A percentile compares a stretch with the other conserved stretches of the same genome.
Evolutionary conservation across 164 flowering plant species (phyloP).

Genomic region (Berberis vulgaris): DNA sequence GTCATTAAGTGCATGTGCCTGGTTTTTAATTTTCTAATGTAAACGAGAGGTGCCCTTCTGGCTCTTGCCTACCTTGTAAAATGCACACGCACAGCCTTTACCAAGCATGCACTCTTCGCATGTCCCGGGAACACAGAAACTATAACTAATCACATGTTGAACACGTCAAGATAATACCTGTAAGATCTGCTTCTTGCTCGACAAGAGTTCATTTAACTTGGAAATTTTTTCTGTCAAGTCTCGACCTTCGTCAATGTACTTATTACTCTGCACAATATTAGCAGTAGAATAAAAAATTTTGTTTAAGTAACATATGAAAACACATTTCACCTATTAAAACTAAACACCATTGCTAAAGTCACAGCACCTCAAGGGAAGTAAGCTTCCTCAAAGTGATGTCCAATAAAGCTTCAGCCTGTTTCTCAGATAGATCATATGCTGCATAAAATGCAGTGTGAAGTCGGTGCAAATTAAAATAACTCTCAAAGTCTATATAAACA

Average conservation of each 20-base stretch:
- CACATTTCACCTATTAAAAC: not conserved
- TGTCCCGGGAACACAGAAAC: too few relatives aligned
- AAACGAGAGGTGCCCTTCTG: too few relatives aligned
- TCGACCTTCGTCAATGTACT: constrained; percentile 63
- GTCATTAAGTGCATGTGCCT: too few relatives aligned
- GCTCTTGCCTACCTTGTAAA: too few relatives aligned
- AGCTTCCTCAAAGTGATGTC: constrained; percentile 80
- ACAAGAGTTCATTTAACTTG: constrained; percentile 63
- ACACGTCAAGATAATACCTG: constrained; percentile 34
- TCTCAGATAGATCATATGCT: constrained; percentile 75
- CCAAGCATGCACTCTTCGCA: too few relatives aligned
- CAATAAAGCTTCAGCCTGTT: constrained; percentile 92
- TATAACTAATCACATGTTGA: too few relatives aligned
- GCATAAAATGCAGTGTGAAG: constrained; percentile 6
- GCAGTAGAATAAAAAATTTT: not conserved
- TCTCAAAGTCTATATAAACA: too few relatives aligned
- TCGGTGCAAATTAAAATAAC: too few relatives aligned
- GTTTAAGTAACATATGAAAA: too few relatives aligned
- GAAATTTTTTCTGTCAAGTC: constrained; percentile 63
- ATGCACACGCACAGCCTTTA: too few relatives aligned
- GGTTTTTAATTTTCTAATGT: too few relatives aligned
- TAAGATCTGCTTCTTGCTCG: constrained; percentile 61
- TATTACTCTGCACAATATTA: constrained; percentile 49
- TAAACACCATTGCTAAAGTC: not conserved
- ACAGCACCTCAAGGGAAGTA: constrained; percentile 70